These are phyloP conservation scores for Mortierella sp. DNA, from an alignment of 371 early-diverging fungal genomes.

Conservation along the genomic window DNA sequence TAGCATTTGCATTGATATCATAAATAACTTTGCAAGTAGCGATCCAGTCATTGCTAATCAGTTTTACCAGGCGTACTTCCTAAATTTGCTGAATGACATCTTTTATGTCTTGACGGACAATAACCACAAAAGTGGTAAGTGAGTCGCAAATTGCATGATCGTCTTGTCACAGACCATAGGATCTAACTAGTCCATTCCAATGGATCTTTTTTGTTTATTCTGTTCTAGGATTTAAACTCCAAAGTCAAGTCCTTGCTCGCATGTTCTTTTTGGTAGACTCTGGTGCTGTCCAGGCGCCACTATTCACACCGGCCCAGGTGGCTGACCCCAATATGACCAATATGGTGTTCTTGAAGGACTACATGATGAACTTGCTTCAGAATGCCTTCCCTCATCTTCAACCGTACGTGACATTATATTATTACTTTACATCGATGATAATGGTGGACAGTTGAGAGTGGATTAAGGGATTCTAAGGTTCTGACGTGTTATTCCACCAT, in stretches of 20 bases:
- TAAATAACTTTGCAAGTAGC: constrained; percentile 80
- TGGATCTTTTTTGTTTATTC: background rate
- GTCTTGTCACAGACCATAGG: background rate
- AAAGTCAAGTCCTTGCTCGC: constrained; percentile 89
- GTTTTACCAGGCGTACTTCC: constrained; percentile 92
- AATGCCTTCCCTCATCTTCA: constrained; percentile 95
- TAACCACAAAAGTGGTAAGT: constrained; percentile 96
- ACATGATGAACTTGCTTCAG: constrained; percentile 83
- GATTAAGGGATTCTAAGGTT: background rate
- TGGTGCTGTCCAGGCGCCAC: constrained; percentile 84
- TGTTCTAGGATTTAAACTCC: constrained; percentile 86
- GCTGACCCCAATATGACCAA: constrained; percentile 84
- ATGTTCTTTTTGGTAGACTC: constrained; percentile 90
- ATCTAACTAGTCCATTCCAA: background rate
- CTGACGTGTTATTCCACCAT: background rate
- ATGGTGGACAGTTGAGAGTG: too few relatives aligned
- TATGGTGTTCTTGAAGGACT: constrained; percentile 81
- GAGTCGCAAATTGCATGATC: background rate
- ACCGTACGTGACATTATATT: constrained; percentile 61
- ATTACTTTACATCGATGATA: background rate
- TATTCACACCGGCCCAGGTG: constrained; percentile 80
- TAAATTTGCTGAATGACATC: constrained; percentile 92
- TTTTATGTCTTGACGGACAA: constrained; percentile 97
- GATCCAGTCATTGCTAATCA: constrained; percentile 85
- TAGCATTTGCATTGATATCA: constrained; percentile 85